A percentile compares a stretch with the other conserved stretches of the same genome.
Evolutionary conservation across 176 grass and related monocot genomes (phyloP).

Genomic region (maize (Zea mays)): Zm-B73-REFERENCE-NAM-5.0 NC_050098.1:224977001-224977500

Average conservation of each 20-base stretch:
- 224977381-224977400: background rate
- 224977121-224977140: background rate
- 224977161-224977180: background rate
- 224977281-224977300: background rate
- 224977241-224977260: background rate
- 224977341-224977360: constrained; percentile 7
- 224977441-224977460: background rate
- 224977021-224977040: background rate
- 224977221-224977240: background rate
- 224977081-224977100: background rate
- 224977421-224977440: background rate
- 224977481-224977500: background rate
- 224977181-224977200: background rate
- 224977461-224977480: background rate
- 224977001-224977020: background rate
- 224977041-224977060: background rate
- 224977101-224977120: background rate
- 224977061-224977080: background rate
- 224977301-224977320: background rate
- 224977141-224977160: background rate
- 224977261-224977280: too few species aligned
- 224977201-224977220: background rate
- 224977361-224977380: background rate
- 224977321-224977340: background rate
- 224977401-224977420: background rate